A percentile compares a stretch with the other conserved stretches of the same genome.
These are phyloP conservation scores for Anastatica hierochuntica DNA, from an alignment of 345 rosid species.

Conservation along the genomic window DNA sequence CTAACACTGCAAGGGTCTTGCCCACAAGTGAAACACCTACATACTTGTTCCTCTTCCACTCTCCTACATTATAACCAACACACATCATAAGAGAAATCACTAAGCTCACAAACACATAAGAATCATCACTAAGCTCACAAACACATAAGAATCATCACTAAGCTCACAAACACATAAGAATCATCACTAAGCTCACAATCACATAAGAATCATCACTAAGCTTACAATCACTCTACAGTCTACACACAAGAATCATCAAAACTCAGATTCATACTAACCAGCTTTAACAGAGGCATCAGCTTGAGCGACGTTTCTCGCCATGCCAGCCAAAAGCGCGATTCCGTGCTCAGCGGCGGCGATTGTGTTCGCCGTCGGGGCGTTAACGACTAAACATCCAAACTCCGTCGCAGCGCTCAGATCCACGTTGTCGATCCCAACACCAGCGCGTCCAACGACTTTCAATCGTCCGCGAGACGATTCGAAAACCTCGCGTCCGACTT, in stretches of 20 bases:
- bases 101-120: no score
- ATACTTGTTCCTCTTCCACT: conserved; percentile 77
- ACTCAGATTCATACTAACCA: conserved; percentile 31
- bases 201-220: conserved; percentile 5
- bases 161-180: no score
- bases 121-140: no score
- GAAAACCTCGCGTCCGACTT: conserved; percentile 67
- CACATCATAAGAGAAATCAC: not conserved
- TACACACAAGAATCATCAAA: conserved; percentile 1
- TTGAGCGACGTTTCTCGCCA: conserved; percentile 88
- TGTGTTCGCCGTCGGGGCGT: conserved; percentile 89
- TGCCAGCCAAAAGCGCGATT: conserved; percentile 75
- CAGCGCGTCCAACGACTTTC: conserved; percentile 93
- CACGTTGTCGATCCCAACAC: conserved; percentile 89
- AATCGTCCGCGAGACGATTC: conserved; percentile 69
- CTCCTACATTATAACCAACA: conserved; percentile 34
- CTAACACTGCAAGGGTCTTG: conserved; percentile 70
- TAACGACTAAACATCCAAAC: conserved; percentile 79
- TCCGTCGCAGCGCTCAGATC: conserved; percentile 92
- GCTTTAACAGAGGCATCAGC: conserved; percentile 84
- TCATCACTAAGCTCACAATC: no score
- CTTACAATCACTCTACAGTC: no score
- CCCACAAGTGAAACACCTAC: conserved; percentile 88
- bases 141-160: no score
- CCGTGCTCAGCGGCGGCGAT: conserved; percentile 94